Evolutionary conservation across 805 yeast genomes (phyloP), one percentile per base, ranked within the genome.

Genomic region (Kazachstania bromeliacearum): DNA sequence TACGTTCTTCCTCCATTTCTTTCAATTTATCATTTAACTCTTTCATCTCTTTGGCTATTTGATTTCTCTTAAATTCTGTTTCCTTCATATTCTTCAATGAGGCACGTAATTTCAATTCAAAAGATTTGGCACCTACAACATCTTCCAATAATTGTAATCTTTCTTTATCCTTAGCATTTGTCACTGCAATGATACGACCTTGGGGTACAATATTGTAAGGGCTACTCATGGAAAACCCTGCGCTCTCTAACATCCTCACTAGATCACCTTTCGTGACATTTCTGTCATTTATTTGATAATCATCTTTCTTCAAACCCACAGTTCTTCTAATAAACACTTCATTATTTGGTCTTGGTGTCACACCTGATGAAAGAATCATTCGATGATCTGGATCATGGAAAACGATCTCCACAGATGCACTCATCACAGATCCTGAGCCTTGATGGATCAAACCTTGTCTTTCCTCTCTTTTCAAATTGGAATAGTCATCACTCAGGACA

Each of bases 181-280:
- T 89, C 40, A 92, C 66, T 0, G 83, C 70, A 1, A 95, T 81
- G 48, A 92, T 85, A 48, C 84, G 70, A 15, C 98, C 98, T 60
- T 92, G 98, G 0, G 98, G 97, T 4, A 92, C 97, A 47, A 92
- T 89, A 56, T 89, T 89, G 59, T 88, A 89, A 1, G 96, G 96
- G 45, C 87, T 88, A 5, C 85, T 76, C 42, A 82, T 71, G 0
- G 95, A 82, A 52, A 92, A 85, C 0, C 98, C 98, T 0, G 95
- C 95, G 50, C 84, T 79, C 56, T 89, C 96, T 25, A 88, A 65
- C 43, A 85, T 62, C 44, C 83, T 81, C 75, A 78, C 77, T 12
- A 88, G 70, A 53, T 87, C 96, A 2, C 81, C 68, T 48, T 87
- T 73, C 2, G 89, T 79, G 3, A 89, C 82, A 10, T 84, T 70